Conservation (phyloP, 176 grass and related monocot species). For the Hordeum vulgare region DNA sequence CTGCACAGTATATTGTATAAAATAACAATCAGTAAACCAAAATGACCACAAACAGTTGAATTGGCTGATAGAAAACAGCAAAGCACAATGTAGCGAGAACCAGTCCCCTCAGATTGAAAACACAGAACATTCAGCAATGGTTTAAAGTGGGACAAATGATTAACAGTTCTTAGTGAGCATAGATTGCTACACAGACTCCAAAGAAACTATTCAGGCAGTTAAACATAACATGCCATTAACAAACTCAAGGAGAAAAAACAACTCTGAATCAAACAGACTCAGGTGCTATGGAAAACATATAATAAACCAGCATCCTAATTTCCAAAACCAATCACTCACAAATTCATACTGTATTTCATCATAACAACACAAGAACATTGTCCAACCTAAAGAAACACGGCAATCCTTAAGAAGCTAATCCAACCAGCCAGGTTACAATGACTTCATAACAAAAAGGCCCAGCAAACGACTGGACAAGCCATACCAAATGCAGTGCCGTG, state of each 20-base stretch:
- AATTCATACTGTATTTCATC: not conserved
- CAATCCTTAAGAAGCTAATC: too few species aligned
- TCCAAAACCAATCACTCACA: not conserved
- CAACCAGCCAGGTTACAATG: not conserved
- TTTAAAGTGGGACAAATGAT: too few species aligned
- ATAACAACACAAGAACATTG: not conserved
- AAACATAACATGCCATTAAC: not conserved
- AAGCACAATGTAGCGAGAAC: not conserved
- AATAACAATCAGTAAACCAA: not conserved
- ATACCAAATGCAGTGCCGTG: not conserved
- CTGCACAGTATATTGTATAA: constrained; percentile 17
- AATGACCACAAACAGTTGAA: not conserved
- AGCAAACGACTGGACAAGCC: not conserved
- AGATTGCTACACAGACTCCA: not conserved
- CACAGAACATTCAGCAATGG: not conserved
- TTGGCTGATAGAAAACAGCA: not conserved
- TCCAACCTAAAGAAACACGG: too few species aligned
- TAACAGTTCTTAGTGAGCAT: not conserved
- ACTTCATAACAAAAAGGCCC: not conserved
- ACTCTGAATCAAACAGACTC: not conserved
- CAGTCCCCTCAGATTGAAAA: not conserved
- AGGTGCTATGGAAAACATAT: not conserved
- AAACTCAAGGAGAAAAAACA: not conserved
- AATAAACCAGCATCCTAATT: not conserved
- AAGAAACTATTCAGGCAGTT: too few species aligned